A percentile compares a stretch with the other conserved stretches of the same genome.
Evolutionary conservation across 768 basidiomycete species (phyloP).

Genomic region (Xerocomellus chrysenteron): DNA sequence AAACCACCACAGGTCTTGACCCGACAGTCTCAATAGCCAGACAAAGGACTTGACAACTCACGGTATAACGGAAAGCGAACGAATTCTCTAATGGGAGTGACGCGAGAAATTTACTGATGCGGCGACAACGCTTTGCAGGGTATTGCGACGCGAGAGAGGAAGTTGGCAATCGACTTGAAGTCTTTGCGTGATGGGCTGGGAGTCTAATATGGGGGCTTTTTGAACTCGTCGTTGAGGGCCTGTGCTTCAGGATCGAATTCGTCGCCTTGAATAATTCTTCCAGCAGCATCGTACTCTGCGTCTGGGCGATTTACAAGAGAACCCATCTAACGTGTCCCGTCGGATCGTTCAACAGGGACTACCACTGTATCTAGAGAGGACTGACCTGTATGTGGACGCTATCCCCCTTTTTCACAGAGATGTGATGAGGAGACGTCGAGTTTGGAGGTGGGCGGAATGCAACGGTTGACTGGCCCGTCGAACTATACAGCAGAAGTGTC

Average conservation of each 20-base stretch:
- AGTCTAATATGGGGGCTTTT: constrained; percentile 47
- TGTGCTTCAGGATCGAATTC: constrained; percentile 61
- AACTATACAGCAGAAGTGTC: constrained; percentile 31
- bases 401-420: constrained; percentile 40
- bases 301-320: constrained; percentile 53
- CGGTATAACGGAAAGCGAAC: not conserved
- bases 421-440: constrained; percentile 24
- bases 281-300: constrained; percentile 56
- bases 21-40: not conserved
- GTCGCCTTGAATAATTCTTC: constrained; percentile 45
- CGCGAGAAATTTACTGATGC: not conserved
- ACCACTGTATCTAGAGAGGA: not conserved
- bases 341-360: not conserved
- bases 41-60: not conserved
- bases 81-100: not conserved
- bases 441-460: constrained; percentile 53
- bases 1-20: not conserved
- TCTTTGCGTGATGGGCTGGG: not conserved
- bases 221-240: constrained; percentile 60
- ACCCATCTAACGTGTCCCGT: constrained; percentile 56
- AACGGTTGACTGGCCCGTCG: constrained; percentile 49
- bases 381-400: constrained; percentile 62
- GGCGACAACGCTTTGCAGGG: not conserved
- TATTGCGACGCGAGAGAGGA: not conserved
- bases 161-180: not conserved